Percentiles rank a stretch among this genome's conserved stretches.
phyloP scores from a whole-genome alignment of 306 rosid species.

The Inga leiocalycina region DNA sequence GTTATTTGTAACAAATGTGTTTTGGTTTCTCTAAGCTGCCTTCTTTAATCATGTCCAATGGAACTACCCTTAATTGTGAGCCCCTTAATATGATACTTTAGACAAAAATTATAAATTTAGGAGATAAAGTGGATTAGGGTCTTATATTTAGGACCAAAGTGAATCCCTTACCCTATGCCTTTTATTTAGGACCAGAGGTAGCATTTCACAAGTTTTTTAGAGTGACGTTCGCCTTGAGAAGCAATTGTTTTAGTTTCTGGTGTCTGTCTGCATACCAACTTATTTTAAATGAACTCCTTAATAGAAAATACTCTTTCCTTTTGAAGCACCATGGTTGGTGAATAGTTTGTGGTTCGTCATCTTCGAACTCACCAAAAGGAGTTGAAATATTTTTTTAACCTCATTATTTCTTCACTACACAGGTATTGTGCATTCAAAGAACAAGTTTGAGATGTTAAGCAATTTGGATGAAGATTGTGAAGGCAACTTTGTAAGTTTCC shows the following conservation, averaged over 20 bases:
- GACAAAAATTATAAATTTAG: no score
- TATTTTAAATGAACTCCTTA: slow-evolving; percentile 15
- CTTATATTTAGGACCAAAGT: no score
- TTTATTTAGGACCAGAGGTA: no score
- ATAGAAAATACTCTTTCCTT: slow-evolving; percentile 23
- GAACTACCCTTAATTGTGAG: no score
- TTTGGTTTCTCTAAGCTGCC: no score
- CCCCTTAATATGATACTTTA: no score
- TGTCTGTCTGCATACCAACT: slow-evolving; percentile 6
- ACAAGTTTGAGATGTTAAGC: slow-evolving; percentile 64
- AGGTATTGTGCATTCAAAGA: slow-evolving; percentile 63
- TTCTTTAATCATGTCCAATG: no score
- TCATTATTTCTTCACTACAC: slow-evolving; percentile 29
- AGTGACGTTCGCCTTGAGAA: slow-evolving; percentile 1
- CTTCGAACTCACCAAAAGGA: slow-evolving; percentile 26
- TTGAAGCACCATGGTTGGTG: slow-evolving; percentile 6
- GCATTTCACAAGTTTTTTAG: slow-evolving; percentile 20
- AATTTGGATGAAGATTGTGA: slow-evolving; percentile 61
- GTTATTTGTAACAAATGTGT: no score
- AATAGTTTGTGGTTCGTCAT: slow-evolving; percentile 12
- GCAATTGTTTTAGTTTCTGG: neutral
- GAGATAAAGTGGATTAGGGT: no score
- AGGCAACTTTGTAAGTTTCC: slow-evolving; percentile 59
- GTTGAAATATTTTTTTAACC: slow-evolving; percentile 27
- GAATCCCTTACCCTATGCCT: no score